A percentile compares a stretch with the other conserved stretches of the same genome.
Evolutionary conservation across 768 basidiomycete species (phyloP).

Genomic region (Leccinum subtestaceum): DNA sequence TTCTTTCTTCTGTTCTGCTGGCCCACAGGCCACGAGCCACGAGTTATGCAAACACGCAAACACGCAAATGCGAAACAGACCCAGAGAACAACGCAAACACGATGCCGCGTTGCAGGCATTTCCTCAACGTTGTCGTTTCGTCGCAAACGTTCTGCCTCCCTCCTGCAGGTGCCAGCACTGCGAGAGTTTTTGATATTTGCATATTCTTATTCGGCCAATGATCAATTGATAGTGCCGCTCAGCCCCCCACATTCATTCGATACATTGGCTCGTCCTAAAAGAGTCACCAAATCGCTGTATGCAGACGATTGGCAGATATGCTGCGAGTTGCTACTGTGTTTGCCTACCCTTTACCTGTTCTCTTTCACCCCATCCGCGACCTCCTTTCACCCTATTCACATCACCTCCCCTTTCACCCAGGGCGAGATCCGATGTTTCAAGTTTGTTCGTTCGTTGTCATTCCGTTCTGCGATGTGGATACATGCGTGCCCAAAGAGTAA

Average conservation of each 20-base stretch:
- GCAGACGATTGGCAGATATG: constrained; percentile 1
- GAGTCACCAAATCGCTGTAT: background rate
- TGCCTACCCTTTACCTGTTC: background rate
- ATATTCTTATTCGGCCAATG: background rate
- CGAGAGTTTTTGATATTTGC: background rate
- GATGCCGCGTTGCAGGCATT: background rate
- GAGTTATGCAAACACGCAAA: background rate
- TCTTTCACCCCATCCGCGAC: background rate
- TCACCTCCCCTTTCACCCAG: background rate
- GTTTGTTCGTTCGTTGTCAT: background rate
- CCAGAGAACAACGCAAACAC: background rate
- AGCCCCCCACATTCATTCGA: background rate
- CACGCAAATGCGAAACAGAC: background rate
- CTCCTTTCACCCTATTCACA: background rate
- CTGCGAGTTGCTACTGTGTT: background rate
- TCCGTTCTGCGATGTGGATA: constrained; percentile 5
- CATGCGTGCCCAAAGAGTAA: background rate
- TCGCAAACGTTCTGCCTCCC: background rate
- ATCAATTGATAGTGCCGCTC: background rate
- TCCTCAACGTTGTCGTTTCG: background rate
- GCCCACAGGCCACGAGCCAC: background rate
- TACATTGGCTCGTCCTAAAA: background rate
- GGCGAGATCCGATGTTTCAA: constrained; percentile 4
- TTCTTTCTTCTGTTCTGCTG: constrained; percentile 1
- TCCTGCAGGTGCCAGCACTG: background rate